Conservation (phyloP, 345 rosid species). For the Cardiospermum halicacabum region DNA sequence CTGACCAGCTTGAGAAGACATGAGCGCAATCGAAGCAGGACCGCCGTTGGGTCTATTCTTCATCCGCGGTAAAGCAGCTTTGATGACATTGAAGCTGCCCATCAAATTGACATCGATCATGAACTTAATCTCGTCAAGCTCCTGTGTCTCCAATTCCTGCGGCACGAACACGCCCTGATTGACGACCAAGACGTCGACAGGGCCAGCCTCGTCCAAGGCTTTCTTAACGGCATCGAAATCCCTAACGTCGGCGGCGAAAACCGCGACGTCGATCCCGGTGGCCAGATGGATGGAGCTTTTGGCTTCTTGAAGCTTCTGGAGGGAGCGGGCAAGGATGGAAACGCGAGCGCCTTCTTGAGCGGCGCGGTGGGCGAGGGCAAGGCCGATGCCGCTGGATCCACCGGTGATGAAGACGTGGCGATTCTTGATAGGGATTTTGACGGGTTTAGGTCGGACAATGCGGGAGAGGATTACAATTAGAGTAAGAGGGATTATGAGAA, state of each 20-base stretch:
- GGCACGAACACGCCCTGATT: constrained; percentile 75
- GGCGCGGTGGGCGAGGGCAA: constrained; percentile 71
- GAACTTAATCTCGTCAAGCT: constrained; percentile 60
- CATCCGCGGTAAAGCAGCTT: constrained; percentile 80
- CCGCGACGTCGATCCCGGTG: constrained; percentile 66
- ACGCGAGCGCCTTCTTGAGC: constrained; percentile 68
- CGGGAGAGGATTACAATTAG: constrained; percentile 40
- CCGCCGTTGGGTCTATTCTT: constrained; percentile 43
- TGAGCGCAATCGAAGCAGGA: constrained; percentile 61
- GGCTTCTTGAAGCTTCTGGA: constrained; percentile 61
- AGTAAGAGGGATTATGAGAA: constrained; percentile 36
- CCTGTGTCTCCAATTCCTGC: constrained; percentile 56
- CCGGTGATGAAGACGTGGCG: constrained; percentile 91
- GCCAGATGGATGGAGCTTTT: constrained; percentile 48
- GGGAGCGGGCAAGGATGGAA: constrained; percentile 69
- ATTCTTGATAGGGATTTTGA: constrained; percentile 53
- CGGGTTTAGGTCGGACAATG: constrained; percentile 55
- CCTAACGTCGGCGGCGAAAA: constrained; percentile 70
- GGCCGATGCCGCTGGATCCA: constrained; percentile 88
- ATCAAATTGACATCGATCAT: constrained; percentile 76
- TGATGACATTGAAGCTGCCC: constrained; percentile 78
- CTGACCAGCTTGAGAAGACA: constrained; percentile 94
- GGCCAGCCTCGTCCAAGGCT: constrained; percentile 54
- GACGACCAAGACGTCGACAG: constrained; percentile 70
- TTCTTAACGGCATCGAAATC: constrained; percentile 50